These are phyloP conservation scores for Plasmopara muralis DNA, from an alignment of 352 stramenopile genomes.

Conservation along the genomic window DNA sequence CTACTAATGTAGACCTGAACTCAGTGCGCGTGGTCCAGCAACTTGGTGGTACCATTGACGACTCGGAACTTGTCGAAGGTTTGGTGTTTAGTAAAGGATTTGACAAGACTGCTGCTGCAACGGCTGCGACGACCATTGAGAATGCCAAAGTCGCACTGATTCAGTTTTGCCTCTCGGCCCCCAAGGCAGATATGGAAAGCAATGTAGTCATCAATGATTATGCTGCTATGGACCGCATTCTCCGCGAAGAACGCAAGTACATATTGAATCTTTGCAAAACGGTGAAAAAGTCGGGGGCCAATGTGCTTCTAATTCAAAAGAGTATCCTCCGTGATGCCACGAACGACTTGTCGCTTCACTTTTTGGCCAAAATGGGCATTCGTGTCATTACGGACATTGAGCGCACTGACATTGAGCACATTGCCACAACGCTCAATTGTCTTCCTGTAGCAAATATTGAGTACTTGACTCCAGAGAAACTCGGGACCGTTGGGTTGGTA, in stretches of 20 bases:
- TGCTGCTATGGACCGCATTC: conserved; percentile 98
- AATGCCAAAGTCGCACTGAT: conserved; percentile 99
- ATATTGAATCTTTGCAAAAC: conserved; percentile 95
- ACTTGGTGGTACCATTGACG: conserved; percentile 97
- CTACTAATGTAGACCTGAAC: conserved; percentile 96
- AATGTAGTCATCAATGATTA: conserved; percentile 99
- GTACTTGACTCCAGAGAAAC: conserved; percentile 95
- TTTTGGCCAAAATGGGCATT: conserved; percentile 99
- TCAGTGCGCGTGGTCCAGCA: conserved; percentile 98
- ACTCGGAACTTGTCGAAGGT: conserved; percentile 97
- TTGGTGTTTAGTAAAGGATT: conserved; percentile 97
- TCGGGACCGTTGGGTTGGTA: conserved; percentile 92
- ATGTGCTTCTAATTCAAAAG: conserved; percentile 99
- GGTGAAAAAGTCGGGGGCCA: conserved; percentile 98
- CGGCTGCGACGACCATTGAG: conserved; percentile 77
- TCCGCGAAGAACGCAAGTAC: conserved; percentile 98
- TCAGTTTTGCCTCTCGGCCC: conserved; percentile 98
- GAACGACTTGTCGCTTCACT: conserved; percentile 99
- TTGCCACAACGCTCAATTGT: conserved; percentile 94
- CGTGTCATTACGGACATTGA: conserved; percentile 99
- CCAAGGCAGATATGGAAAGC: conserved; percentile 99
- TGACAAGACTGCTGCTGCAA: conserved; percentile 59
- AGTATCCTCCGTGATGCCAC: conserved; percentile 98
- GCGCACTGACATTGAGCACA: conserved; percentile 98
- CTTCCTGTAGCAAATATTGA: conserved; percentile 97